phyloP scores from a whole-genome alignment of 2,329 filamentous ascomycete species.

The Torrubiellomyces zombiae region DNA sequence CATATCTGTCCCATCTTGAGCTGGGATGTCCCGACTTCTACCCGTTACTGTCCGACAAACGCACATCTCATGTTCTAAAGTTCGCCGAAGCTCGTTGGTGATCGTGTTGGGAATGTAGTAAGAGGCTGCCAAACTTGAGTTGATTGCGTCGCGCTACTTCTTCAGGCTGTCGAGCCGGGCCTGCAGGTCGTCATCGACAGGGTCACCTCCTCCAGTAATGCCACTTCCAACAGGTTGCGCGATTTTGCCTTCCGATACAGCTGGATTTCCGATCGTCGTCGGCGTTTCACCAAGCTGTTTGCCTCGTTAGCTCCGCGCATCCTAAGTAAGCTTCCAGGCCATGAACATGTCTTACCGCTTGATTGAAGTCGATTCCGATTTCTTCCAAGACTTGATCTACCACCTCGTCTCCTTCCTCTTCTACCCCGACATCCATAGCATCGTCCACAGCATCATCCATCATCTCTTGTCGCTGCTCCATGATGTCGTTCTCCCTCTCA shows the following conservation, averaged over 20 bases:
- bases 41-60: too few species aligned
- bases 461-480: conserved; percentile 98
- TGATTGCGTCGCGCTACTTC: conserved; percentile 21
- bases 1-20: too few species aligned
- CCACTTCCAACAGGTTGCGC: conserved; percentile 69
- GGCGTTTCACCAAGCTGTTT: conserved; percentile 79
- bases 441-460: conserved; percentile 99
- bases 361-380: conserved; percentile 84
- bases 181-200: conserved; percentile 83
- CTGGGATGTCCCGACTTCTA: too few species aligned
- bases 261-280: conserved; percentile 58
- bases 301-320: conserved; percentile 4
- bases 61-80: too few species aligned
- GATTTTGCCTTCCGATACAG: conserved; percentile 58
- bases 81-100: too few species aligned
- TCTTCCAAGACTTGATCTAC: conserved; percentile 94
- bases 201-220: conserved; percentile 28
- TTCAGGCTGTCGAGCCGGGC: conserved; percentile 80
- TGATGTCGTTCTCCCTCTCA: conserved; percentile 95
- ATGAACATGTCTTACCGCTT: conserved; percentile 65
- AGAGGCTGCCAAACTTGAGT: too few species aligned
- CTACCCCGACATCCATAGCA: conserved; percentile 74
- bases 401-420: conserved; percentile 92
- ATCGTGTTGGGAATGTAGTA: too few species aligned
- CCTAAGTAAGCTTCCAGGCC: too few species aligned